Conservation (phyloP, 257 asterid genomes). For the Solanum bulbocastanum region DNA sequence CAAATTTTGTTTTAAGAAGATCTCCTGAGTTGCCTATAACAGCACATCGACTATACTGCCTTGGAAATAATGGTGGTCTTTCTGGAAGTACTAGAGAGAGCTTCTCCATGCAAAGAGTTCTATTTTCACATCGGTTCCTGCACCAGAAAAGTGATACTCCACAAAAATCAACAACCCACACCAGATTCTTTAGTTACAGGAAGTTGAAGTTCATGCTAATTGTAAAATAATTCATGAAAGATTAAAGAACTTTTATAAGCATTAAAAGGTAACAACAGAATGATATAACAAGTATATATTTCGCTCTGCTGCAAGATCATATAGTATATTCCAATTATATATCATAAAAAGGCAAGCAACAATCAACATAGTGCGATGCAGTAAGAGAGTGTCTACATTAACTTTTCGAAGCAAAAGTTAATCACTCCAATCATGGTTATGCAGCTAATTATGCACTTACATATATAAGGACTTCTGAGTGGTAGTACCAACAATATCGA, state of each 20-base stretch:
- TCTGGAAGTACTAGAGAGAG: conserved; percentile 87
- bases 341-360: neutral
- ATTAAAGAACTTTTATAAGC: neutral
- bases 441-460: neutral
- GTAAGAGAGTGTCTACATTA: neutral
- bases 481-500: neutral
- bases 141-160: conserved; percentile 9
- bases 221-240: neutral
- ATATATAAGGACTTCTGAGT: neutral
- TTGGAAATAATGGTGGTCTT: conserved; percentile 68
- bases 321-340: neutral
- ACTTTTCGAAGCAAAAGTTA: neutral
- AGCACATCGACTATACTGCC: conserved; percentile 81
- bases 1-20: conserved; percentile 81
- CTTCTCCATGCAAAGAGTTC: conserved; percentile 84
- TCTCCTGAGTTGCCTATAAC: conserved; percentile 99
- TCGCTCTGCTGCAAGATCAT: neutral
- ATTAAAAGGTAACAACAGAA: neutral
- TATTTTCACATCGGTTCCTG: conserved; percentile 74
- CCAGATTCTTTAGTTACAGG: neutral
- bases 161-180: neutral
- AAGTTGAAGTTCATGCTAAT: neutral
- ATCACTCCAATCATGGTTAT: neutral
- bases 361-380: neutral
- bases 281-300: neutral